phyloP scores from a whole-genome alignment of 352 stramenopile species.

The Globisporangium cystogenes region DNA sequence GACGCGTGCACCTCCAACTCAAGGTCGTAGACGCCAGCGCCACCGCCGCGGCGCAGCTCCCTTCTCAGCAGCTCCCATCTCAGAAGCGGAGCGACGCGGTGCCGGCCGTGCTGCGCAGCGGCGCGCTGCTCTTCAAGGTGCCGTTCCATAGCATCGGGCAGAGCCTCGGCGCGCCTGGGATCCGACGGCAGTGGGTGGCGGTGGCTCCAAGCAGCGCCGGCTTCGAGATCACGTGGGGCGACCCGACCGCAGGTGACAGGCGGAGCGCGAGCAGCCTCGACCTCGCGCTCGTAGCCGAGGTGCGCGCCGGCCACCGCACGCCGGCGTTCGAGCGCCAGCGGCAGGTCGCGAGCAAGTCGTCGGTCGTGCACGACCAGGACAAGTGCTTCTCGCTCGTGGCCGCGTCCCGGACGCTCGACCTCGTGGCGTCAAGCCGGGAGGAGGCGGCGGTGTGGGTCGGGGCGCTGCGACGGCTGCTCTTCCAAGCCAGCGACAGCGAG shows the following conservation, averaged over 20 bases:
- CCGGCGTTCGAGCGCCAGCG: constrained; percentile 55
- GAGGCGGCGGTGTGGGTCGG: constrained; percentile 60
- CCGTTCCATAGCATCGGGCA: constrained; percentile 63
- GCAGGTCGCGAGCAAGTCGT: constrained; percentile 25
- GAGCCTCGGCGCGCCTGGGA: constrained; percentile 24
- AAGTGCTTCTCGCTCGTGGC: constrained; percentile 76
- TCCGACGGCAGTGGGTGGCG: constrained; percentile 60
- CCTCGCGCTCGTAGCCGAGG: constrained; percentile 42
- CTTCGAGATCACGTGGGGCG: constrained; percentile 56
- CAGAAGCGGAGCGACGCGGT: constrained; percentile 11
- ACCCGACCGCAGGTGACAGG: constrained; percentile 47
- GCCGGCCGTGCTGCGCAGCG: constrained; percentile 40
- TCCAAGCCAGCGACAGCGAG: constrained; percentile 3
- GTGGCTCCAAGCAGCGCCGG: constrained; percentile 16
- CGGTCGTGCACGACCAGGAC: constrained; percentile 29
- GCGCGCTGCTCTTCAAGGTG: constrained; percentile 72
- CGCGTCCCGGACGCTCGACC: constrained; percentile 53
- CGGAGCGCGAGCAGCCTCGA: constrained; percentile 31
- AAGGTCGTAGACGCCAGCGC: constrained; percentile 45
- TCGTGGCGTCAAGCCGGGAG: constrained; percentile 77
- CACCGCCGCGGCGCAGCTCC: constrained; percentile 14
- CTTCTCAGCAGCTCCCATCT: constrained; percentile 22
- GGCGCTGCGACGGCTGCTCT: constrained; percentile 38
- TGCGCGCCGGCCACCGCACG: constrained; percentile 49
- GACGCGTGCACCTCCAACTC: constrained; percentile 64